A percentile compares a stretch with the other conserved stretches of the same genome.
Conservation (phyloP, 306 rosid species). For the Herpetospermum pedunculosum region DNA sequence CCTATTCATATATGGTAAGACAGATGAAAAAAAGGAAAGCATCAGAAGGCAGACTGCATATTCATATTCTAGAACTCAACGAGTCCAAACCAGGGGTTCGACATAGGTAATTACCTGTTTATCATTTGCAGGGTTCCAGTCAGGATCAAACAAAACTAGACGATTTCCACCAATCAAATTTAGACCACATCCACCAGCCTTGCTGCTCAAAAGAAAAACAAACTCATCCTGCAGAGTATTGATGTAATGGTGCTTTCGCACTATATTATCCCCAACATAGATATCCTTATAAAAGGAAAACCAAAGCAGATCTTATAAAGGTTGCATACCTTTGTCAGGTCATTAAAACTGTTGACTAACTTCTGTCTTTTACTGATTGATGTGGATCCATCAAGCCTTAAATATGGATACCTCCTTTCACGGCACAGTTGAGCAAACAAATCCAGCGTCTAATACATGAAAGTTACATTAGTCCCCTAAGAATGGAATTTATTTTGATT, state of each 20-base stretch:
- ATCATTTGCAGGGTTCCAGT: slow-evolving; percentile 98
- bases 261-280: neutral
- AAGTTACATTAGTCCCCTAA: slow-evolving; percentile 15
- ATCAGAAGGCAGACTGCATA: neutral
- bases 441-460: slow-evolving; percentile 71
- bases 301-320: slow-evolving; percentile 1
- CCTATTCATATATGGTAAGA: slow-evolving; percentile 32
- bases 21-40: slow-evolving; percentile 17
- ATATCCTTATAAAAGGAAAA: neutral
- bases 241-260: neutral
- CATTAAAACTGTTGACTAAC: slow-evolving; percentile 79
- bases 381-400: slow-evolving; percentile 91
- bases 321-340: slow-evolving; percentile 47
- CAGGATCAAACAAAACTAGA: slow-evolving; percentile 89
- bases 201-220: slow-evolving; percentile 91
- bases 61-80: neutral
- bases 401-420: slow-evolving; percentile 78
- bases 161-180: slow-evolving; percentile 97
- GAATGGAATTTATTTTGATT: neutral
- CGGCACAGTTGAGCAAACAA: slow-evolving; percentile 90
- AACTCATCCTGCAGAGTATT: slow-evolving; percentile 65
- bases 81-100: neutral
- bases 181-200: slow-evolving; percentile 99
- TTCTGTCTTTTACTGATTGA: slow-evolving; percentile 93
- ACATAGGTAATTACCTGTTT: slow-evolving; percentile 53